Percentiles rank a stretch among this genome's conserved stretches.
These are phyloP conservation scores for Monosporascus sp. DNA, from an alignment of 2,329 filamentous ascomycete genomes.

Conservation along the genomic window DNA sequence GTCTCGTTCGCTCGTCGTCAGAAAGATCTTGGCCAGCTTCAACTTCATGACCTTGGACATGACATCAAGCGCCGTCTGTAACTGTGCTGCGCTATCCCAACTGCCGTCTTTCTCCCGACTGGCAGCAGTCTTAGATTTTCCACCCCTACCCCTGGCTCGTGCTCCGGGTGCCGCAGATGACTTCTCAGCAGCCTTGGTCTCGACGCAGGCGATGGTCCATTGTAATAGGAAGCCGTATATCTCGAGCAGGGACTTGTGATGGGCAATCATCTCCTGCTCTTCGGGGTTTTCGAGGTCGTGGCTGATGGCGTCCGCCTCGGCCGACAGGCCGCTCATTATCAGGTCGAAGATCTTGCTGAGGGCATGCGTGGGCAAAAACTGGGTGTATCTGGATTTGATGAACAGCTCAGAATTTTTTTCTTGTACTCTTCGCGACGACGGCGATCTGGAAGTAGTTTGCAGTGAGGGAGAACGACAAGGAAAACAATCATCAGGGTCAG, in stretches of 20 bases:
- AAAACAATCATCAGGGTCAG: constrained; percentile 8
- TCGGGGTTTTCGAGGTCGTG: constrained; percentile 80
- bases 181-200: constrained; percentile 90
- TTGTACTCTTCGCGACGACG: constrained; percentile 21
- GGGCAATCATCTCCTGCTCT: constrained; percentile 78
- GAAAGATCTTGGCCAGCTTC: constrained; percentile 86
- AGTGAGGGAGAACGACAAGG: constrained; percentile 8
- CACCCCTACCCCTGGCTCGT: constrained; percentile 68
- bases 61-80: constrained; percentile 81
- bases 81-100: constrained; percentile 86
- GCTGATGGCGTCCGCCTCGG: constrained; percentile 80
- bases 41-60: constrained; percentile 96
- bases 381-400: constrained; percentile 68
- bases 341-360: constrained; percentile 92
- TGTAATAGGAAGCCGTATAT: constrained; percentile 91
- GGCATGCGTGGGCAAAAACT: constrained; percentile 71
- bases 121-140: constrained; percentile 65
- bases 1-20: constrained; percentile 93
- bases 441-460: constrained; percentile 8
- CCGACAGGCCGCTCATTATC: constrained; percentile 76
- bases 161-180: constrained; percentile 65
- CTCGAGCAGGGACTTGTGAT: constrained; percentile 89
- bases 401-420: constrained; percentile 59
- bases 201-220: constrained; percentile 92
- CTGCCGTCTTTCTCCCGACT: constrained; percentile 60